Conservation (phyloP, 2,329 filamentous ascomycete genomes). For the Venturiaceae sp. region DNA sequence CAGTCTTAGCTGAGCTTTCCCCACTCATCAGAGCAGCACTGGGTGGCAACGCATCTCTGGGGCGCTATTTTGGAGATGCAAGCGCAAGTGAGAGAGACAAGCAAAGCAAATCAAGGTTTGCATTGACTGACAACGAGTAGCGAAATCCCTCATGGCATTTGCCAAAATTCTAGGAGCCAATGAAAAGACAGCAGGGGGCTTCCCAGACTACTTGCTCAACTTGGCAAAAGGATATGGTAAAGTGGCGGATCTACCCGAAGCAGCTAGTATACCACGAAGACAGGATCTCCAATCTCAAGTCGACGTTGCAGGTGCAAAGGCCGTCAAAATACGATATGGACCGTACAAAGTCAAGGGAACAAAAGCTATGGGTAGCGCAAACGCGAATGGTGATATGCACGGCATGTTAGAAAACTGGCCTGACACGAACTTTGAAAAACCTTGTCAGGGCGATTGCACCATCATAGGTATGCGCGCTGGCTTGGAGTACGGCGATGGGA, state of each 20-base stretch:
- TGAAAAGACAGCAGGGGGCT: background rate
- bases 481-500: constrained; percentile 6
- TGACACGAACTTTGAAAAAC: background rate
- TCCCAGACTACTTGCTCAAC: background rate
- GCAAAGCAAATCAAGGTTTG: background rate
- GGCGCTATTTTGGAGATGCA: background rate
- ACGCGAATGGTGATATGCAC: background rate
- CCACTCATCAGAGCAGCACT: background rate
- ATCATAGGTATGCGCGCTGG: constrained; percentile 6
- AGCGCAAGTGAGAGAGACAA: background rate
- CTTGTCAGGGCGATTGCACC: constrained; percentile 7
- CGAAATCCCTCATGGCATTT: background rate
- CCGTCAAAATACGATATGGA: constrained; percentile 8
- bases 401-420: constrained; percentile 6
- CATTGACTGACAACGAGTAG: background rate
- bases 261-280: constrained; percentile 1
- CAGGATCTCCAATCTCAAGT: background rate
- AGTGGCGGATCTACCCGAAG: background rate
- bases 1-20: background rate
- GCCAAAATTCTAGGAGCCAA: background rate
- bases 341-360: constrained; percentile 6
- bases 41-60: background rate
- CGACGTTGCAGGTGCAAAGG: background rate
- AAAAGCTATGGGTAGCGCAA: constrained; percentile 2
- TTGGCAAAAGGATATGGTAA: constrained; percentile 3